Evolutionary conservation across 1,284 basidiomycete species (phyloP), one percentile per base, ranked within the genome.

Genomic region (Ganoderma sp.): DNA sequence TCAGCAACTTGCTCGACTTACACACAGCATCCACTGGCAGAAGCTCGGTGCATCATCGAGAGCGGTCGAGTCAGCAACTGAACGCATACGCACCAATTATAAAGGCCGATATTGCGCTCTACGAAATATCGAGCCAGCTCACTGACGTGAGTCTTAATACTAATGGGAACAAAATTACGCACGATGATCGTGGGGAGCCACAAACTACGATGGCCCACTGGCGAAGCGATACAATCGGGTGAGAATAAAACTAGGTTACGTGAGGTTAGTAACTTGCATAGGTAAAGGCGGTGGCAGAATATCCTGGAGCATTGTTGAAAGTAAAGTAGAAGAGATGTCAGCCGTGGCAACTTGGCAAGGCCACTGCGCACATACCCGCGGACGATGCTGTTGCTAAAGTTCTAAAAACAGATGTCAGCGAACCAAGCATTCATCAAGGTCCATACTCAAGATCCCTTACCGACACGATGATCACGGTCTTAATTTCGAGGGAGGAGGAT

Each of bases 381-480:
- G 2, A 75, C 72, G 39, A 75, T 73, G n/a, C 61, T 68, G 56
- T 75, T 75, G 61, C 73, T 75, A 37, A 69, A 15, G 25, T 72
- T 75, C 74, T 75, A 48, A 15, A 50, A 9, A 25, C 3, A n/a
- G 4, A 61, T 9, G 25, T 10, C 43, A 22, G n/a, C 2, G 6
- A 57, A 56, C 10, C 32, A 10, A 0, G 50, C 37, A 25, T 5
- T 5, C 56, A 3, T 6, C 45, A 32, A 32, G 32, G 32, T 17
- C 15, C 9, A 37, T n/a, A 14, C 12, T 3, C 15, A 8, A 32
- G 2, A 42, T 9, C 0, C 68, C 74, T 48, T 12, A 73, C 74
- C 43, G 73, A 71, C 7, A 74, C 66, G 19, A 75, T 69, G 61
- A 75, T 73, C 74, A 75, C 74, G 0, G 62, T 62, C 74, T 75